Evolutionary conservation across 1,139 yeast genomes (phyloP), one percentile per base, ranked within the genome.

Genomic region (Zygoascus hellenicus): DNA sequence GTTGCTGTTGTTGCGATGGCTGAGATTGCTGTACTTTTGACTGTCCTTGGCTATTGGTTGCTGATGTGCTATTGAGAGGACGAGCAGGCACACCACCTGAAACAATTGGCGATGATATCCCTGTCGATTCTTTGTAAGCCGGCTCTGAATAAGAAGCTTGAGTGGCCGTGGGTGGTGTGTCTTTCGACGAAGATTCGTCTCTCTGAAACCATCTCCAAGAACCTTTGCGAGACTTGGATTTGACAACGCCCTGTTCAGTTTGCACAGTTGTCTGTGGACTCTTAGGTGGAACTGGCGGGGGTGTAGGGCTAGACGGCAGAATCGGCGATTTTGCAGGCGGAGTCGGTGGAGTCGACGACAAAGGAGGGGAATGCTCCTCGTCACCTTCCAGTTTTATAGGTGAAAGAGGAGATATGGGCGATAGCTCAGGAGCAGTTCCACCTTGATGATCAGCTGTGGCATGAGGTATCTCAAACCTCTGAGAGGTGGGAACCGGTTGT

Each of bases 141-240:
- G 39, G 39, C 30, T 19, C 15, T 2, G 15, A 11, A 11, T 36
- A 36, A 5, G 39, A 26, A 10, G 39, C 39, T 6, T 36, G 39
- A 19, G 39, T 36, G 14, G 13, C n/a, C 22, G 15, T 36, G 3
- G 29, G 13, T 11, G 39, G 3, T 19, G 39, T 7, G 22, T 36
- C 39, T 7, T 36, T 36, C 16, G 39, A 17, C 9, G 29, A n/a
- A 19, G 15, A 6, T 14, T 28, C 35, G 30, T 42, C 45, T 13
- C 35, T 33, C 33, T 42, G 45, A 14, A 42, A 42, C 45, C 45
- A 42, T 15, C 38, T 34, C 45, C 45, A 42, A 5, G 45, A 42
- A 11, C 35, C 35, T 34, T 42, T 42, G 17, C 45, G 36, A 10
- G 39, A 30, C 35, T 42, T 42, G 32, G 45, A 36, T 34, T 34